phyloP scores from a whole-genome alignment of 2,329 filamentous ascomycete genomes.

The Claviceps purpurea region DNA sequence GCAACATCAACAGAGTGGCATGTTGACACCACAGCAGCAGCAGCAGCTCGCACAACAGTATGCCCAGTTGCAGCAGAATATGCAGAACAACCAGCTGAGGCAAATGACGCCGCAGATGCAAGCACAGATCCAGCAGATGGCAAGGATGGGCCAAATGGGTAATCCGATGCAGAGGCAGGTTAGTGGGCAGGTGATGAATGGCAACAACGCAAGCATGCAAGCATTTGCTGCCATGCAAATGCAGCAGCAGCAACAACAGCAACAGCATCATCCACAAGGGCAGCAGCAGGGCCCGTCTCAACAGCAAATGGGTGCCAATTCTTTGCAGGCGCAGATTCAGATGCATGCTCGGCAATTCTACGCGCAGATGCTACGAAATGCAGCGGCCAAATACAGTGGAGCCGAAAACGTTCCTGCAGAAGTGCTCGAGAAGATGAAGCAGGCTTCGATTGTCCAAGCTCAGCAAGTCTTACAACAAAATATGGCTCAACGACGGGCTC shows the following conservation, averaged over 20 bases:
- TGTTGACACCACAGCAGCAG: constrained; percentile 27
- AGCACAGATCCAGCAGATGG: constrained; percentile 25
- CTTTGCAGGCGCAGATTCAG: constrained; percentile 20
- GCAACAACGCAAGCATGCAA: constrained; percentile 26
- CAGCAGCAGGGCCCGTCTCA: constrained; percentile 18
- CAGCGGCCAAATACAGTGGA: constrained; percentile 25
- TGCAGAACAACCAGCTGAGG: constrained; percentile 22
- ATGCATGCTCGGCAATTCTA: constrained; percentile 25
- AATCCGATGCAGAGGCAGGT: constrained; percentile 25
- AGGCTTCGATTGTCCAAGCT: constrained; percentile 26
- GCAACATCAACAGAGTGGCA: constrained; percentile 23
- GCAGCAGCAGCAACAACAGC: constrained; percentile 19
- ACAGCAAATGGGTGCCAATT: constrained; percentile 14
- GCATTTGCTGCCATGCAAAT: constrained; percentile 24
- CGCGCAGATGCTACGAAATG: constrained; percentile 21
- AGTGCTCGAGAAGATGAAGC: constrained; percentile 29
- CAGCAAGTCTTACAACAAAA: constrained; percentile 20
- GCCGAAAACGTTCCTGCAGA: constrained; percentile 33
- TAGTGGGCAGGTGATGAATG: constrained; percentile 28
- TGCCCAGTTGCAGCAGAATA: constrained; percentile 27
- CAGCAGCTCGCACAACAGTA: constrained; percentile 31
- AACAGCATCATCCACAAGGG: constrained; percentile 11
- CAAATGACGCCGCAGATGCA: constrained; percentile 26
- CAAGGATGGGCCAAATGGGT: constrained; percentile 22
- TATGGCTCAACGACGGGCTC: constrained; percentile 17